Evolutionary conservation across 805 yeast species (phyloP), one percentile per base, ranked within the genome.

Genomic region (Sugiyamaella floridensis): DNA sequence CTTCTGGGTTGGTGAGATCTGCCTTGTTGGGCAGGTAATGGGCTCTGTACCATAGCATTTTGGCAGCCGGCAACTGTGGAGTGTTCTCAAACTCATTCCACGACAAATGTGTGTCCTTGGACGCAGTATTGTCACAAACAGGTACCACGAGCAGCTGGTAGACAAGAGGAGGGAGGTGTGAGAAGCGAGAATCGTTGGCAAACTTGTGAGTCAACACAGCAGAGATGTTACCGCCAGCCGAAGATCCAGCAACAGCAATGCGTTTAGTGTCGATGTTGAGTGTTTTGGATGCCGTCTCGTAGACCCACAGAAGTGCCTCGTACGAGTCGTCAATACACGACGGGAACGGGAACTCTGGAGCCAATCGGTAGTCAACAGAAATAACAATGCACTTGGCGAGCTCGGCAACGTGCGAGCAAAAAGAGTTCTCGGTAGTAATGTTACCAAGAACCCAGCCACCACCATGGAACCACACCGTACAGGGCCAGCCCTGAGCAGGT

Each of bases 311-410:
- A 40, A 53, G 45, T 6, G 77, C 62, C 51, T 68, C 71, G 54
- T 65, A 73, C n/a, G 74, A 59, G 63, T 76, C 80, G 9, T 76
- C 71, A 1, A 74, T 70, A 44, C 75, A 68, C 9, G 79, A 76
- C 2, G 82, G 81, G 60, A 66, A 77, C 19, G 76, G 76, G 58
- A 64, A 56, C 59, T 77, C 79, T 2, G 81, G 82, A 0, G 80
- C 80, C 51, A 76, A 61, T 42, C 81, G 56, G 62, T 77, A 77
- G 60, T 77, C 79, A n/a, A 77, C 75, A 7, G 72, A 65, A 10
- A 77, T 63, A 12, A 75, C 77, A n/a, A 68, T 59, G 54, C 74
- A 67, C 45, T 68, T 54, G 10, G 72, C 68, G 19, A 58, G 50
- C 40, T 68, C 67, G 20, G 76, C 74, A 42, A 71, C 56, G 52